phyloP scores from a whole-genome alignment of 108 stramenopile genomes.

The Chaetoceros tenuissimus region DNA sequence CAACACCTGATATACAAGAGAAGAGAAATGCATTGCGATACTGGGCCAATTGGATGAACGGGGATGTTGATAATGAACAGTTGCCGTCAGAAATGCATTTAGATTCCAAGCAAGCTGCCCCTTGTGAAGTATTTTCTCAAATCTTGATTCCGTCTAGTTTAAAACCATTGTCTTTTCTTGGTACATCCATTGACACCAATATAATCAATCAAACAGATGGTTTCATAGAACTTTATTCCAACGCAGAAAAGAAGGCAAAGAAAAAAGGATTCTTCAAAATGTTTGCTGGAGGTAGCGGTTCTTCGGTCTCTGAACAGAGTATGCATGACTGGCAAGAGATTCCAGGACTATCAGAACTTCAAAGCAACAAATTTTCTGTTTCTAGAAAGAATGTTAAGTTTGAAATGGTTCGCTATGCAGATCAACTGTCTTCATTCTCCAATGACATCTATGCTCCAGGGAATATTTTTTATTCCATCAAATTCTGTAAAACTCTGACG shows the following conservation, averaged over 20 bases:
- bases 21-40: not conserved
- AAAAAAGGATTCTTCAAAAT: not conserved
- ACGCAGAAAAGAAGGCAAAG: not conserved
- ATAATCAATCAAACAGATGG: slow-evolving; percentile 3
- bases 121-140: not conserved
- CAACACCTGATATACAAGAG: not conserved
- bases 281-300: not conserved
- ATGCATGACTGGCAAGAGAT: not conserved
- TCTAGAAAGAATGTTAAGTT: not conserved
- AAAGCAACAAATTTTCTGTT: not conserved
- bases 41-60: slow-evolving; percentile 5
- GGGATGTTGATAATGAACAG: not conserved
- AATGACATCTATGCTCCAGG: not conserved
- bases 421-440: not conserved
- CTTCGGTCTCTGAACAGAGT: not conserved
- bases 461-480: slow-evolving; percentile 4
- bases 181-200: not conserved
- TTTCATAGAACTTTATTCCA: slow-evolving; percentile 1
- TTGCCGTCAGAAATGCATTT: not conserved
- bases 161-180: not conserved
- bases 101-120: not conserved
- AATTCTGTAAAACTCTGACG: slow-evolving; percentile 2
- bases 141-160: not conserved
- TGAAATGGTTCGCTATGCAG: not conserved
- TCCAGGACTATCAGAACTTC: not conserved